A percentile compares a stretch with the other conserved stretches of the same genome.
Evolutionary conservation across 345 rosid genomes (phyloP).

Genomic region (Streptanthus diversifolius): DNA sequence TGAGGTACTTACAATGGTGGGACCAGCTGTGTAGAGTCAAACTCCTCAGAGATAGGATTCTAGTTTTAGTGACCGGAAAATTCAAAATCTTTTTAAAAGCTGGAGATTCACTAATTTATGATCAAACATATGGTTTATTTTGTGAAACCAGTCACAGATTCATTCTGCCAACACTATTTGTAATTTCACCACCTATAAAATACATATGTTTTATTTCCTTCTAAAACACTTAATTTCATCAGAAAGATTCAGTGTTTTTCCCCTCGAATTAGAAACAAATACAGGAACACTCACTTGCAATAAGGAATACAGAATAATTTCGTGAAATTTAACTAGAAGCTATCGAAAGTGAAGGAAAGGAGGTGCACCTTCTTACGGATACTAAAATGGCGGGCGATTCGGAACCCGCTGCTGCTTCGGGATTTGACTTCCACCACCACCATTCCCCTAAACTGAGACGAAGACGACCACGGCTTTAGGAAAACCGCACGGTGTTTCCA

Average conservation of each 20-base stretch:
- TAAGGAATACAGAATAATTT: not conserved
- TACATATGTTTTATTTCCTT: no score
- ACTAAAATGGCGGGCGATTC: constrained; percentile 78
- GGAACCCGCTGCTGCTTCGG: constrained; percentile 56
- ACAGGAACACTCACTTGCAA: not conserved
- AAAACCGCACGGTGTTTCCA: constrained; percentile 30
- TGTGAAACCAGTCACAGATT: not conserved
- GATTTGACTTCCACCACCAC: constrained; percentile 55
- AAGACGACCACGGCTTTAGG: constrained; percentile 24
- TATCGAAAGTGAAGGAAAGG: not conserved
- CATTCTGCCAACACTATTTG: not conserved
- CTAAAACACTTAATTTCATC: not conserved
- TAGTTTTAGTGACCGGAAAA: constrained; percentile 45
- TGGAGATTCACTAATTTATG: not conserved
- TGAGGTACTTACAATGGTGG: constrained; percentile 79
- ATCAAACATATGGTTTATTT: not conserved
- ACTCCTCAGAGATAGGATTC: constrained; percentile 57
- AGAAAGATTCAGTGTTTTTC: not conserved
- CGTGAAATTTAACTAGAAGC: no score
- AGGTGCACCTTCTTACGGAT: constrained; percentile 83
- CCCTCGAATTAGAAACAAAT: not conserved
- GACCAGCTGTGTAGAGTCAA: constrained; percentile 58
- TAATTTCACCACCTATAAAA: not conserved
- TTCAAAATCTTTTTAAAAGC: not conserved
- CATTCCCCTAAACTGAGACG: constrained; percentile 16